Percentiles rank a stretch among this genome's conserved stretches.
phyloP scores from a whole-genome alignment of 805 yeast species.

The Spathaspora sp. region DNA sequence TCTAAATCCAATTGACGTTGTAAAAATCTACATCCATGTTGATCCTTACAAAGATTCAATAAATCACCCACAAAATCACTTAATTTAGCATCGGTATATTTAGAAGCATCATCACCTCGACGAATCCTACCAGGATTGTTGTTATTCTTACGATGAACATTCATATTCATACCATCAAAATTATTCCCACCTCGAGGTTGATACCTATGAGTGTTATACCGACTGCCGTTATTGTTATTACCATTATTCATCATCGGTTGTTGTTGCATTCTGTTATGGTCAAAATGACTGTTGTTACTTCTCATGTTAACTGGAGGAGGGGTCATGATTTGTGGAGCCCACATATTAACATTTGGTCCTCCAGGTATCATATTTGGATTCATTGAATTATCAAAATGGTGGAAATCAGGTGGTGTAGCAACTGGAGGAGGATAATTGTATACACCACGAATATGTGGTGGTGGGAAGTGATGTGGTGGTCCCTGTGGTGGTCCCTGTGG shows the following conservation, averaged over 20 bases:
- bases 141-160: constrained; percentile 43
- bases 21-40: constrained; percentile 91
- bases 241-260: background rate
- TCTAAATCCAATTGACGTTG: constrained; percentile 79
- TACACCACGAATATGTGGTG: constrained; percentile 5
- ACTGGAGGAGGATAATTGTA: constrained; percentile 1
- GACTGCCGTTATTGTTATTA: background rate
- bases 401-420: constrained; percentile 3
- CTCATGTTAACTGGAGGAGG: constrained; percentile 4
- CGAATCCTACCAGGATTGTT: constrained; percentile 16
- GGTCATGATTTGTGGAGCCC: constrained; percentile 14
- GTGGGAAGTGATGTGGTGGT: constrained; percentile 18
- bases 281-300: background rate
- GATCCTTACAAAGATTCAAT: constrained; percentile 84
- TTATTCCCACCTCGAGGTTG: constrained; percentile 1
- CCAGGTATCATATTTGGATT: background rate
- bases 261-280: background rate
- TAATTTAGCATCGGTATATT: constrained; percentile 62
- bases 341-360: constrained; percentile 9
- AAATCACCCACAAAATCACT: constrained; percentile 72
- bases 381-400: background rate
- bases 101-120: constrained; percentile 66
- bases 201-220: background rate
- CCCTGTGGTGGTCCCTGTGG: no score
- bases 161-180: constrained; percentile 31